Base-by-base conservation (phyloP, 1,284 basidiomycete species). In the Cystobasidium slooffiae region DNA sequence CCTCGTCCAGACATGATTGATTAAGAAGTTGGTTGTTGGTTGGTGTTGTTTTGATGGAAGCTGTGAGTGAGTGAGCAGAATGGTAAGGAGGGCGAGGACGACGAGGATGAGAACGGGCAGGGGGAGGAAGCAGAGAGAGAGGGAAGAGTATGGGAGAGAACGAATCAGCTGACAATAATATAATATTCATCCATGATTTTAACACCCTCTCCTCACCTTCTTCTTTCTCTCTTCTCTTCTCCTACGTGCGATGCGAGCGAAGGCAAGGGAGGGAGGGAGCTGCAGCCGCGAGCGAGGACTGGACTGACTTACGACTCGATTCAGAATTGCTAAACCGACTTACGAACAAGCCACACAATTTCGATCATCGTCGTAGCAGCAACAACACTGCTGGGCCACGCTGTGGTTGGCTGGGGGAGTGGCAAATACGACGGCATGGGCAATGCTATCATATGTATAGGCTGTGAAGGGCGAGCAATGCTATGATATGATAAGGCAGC, bases 1-100 rank as follows among this genome's bases (percentile, higher is more conserved):
- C 89, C 89, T 84, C 89, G 89, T 82, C 89, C 89, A 85, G 89
- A 90, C 89, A 90, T 91, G 82, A 85, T 81, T 77, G 56, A 72
- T 77, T 20, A 31, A 51, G 41, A 61, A 44, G 43, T 63, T 46
- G 61, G 43, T 20, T 47, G 61, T 46, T 39, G 55, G 22, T 52
- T 31, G 63, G 51, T 20, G 67, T 41, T 70, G 68, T 51, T 55
- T 47, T 47, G 41, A 31, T 59, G 55, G 58, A 70, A 52, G 63
- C 59, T 62, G 62, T 22, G n/a, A n/a, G 47, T 44, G 41, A 22
- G 49, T 37, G 8, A 6, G 62, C 39, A 46, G 20, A 22, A 1
- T 12, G n/a, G 47, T 7, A 65, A 22, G 16, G 47, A 65, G 47
- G 20, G 55, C 10, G 22, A 22, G 52, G 52, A 39, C 6, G 51